Base-by-base conservation (phyloP, 441 rosid species). In the Pelargonium australe region DNA sequence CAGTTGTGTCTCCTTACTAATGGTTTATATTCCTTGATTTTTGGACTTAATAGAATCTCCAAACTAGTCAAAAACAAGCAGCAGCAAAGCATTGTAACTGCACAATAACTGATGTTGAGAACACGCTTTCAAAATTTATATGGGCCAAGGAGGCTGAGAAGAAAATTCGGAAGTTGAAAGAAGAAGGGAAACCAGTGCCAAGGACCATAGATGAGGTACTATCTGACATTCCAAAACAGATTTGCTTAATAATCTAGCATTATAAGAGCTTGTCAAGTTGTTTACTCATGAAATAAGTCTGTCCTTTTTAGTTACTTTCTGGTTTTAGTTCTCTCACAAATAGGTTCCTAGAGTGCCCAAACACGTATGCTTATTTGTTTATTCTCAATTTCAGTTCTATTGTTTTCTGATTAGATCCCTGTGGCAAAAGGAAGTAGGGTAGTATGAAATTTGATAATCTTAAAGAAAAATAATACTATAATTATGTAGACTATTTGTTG, bases 111-210 rank as follows among this genome's bases (percentile, higher is more conserved):
- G 99, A 94, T 10, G 92, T 94, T 40, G 97, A 94, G 82, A 87
- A 81, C 64, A 85, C 91, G 0, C 83, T 91, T 72, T 80, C 97
- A 0, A 90, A 88, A 78, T 91, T 88, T 76, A 84, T 86, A 0
- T 91, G 97, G 99, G 97, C 94, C 1, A 94, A 84, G 75, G 82
- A 88, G 78, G 97, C 91, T 3, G 84, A 94, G 25, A 85, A 76
- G 79, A 88, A 87, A 81, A 60, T 94, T 55, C 76, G 73, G 43
- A 84, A 84, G 83, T 73, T 91, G 70, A 83, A 84, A 81, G 85
- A 81, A 65, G 94, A 91, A 79, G 97, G 99, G 75, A 87, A 89
- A 72, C 96, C 96, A 0, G 72, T 84, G 76, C 97, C 96, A 0
- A 91, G 83, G 83, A 89, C 78, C 84, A 75, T 91, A 70, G 85